Evolutionary conservation across 2,329 filamentous ascomycete genomes (phyloP).

Genomic region (Beauveria rudraprayagi): DNA sequence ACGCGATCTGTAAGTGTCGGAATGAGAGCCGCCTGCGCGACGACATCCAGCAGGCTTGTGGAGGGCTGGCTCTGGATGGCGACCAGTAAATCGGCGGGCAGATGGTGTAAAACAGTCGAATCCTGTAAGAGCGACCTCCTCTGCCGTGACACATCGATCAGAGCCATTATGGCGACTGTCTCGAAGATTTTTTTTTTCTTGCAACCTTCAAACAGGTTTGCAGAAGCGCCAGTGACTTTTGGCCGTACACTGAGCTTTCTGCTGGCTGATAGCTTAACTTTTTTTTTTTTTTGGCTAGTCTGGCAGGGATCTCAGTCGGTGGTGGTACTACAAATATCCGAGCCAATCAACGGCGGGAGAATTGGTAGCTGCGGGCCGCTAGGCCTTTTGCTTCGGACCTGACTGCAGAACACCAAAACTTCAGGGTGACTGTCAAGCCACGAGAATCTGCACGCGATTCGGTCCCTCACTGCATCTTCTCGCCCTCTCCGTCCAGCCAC

Average conservation of each 20-base stretch:
- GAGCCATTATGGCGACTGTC: slow-evolving; percentile 40
- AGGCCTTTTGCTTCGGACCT: slow-evolving; percentile 14
- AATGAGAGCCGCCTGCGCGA: slow-evolving; percentile 62
- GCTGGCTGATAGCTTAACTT: slow-evolving; percentile 5
- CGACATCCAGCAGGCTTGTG: slow-evolving; percentile 60
- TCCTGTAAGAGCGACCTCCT: slow-evolving; percentile 49
- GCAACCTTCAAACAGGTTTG: slow-evolving; percentile 10
- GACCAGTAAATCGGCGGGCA: slow-evolving; percentile 63
- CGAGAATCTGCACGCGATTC: slow-evolving; percentile 18
- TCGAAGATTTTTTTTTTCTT: slow-evolving; percentile 13
- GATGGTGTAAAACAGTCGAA: slow-evolving; percentile 43
- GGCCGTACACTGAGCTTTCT: slow-evolving; percentile 5
- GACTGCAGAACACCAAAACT: slow-evolving; percentile 27
- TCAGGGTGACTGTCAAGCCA: slow-evolving; percentile 22
- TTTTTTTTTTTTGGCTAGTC: slow-evolving; percentile 18
- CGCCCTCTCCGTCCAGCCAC: slow-evolving; percentile 18
- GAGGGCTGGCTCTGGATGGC: slow-evolving; percentile 57
- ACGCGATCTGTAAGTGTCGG: slow-evolving; percentile 63
- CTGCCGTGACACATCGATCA: slow-evolving; percentile 47
- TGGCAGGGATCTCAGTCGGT: slow-evolving; percentile 20
- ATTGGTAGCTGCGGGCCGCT: slow-evolving; percentile 7
- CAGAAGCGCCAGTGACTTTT: slow-evolving; percentile 7
- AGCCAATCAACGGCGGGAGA: slow-evolving; percentile 23
- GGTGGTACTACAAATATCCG: slow-evolving; percentile 29
- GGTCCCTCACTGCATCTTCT: slow-evolving; percentile 2